Evolutionary conservation across 202 grass and related monocot genomes (phyloP).

Genomic region (Zoysia matrella): DNA sequence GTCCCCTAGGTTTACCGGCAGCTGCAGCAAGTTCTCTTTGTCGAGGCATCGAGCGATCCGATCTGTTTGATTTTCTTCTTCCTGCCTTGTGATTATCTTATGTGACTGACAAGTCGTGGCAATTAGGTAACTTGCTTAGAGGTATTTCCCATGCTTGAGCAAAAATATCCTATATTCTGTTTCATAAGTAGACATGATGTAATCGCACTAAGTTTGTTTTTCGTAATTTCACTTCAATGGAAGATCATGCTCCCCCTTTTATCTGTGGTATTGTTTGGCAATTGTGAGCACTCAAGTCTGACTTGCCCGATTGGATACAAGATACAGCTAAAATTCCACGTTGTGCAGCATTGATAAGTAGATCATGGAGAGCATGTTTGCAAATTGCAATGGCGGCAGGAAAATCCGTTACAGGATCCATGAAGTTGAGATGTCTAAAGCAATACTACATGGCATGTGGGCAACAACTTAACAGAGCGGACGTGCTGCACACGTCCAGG

Average conservation of each 20-base stretch:
- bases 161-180: constrained; percentile 54
- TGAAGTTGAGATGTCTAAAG: constrained; percentile 8
- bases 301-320: constrained; percentile 17
- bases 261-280: constrained; percentile 3
- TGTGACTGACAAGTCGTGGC: constrained; percentile 70
- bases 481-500: constrained; percentile 7
- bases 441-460: background rate
- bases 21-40: constrained; percentile 73
- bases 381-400: constrained; percentile 3
- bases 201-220: constrained; percentile 63
- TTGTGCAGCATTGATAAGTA: background rate
- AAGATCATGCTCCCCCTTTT: constrained; percentile 54
- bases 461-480: background rate
- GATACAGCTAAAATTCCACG: constrained; percentile 15
- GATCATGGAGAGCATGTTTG: constrained; percentile 46
- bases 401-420: constrained; percentile 23
- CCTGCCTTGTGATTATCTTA: constrained; percentile 71
- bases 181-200: constrained; percentile 79
- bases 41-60: constrained; percentile 59
- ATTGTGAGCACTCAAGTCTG: constrained; percentile 24
- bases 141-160: constrained; percentile 67
- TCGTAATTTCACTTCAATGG: constrained; percentile 59
- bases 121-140: constrained; percentile 74
- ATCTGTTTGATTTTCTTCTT: constrained; percentile 67
- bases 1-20: constrained; percentile 50